phyloP scores from a whole-genome alignment of 305 asterid species.

The Galium porrigens region DNA sequence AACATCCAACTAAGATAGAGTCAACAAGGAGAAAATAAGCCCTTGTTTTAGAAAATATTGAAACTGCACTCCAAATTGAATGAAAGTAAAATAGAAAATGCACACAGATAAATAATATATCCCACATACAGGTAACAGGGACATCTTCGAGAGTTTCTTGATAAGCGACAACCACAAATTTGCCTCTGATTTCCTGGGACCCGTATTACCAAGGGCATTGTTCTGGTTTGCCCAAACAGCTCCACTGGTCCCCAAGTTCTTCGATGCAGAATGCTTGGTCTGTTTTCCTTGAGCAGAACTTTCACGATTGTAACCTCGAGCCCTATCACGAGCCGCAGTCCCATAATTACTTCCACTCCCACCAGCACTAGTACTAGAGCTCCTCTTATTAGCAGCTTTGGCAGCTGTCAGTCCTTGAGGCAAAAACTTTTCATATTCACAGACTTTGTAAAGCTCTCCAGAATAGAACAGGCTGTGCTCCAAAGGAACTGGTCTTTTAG shows the following conservation, averaged over 20 bases:
- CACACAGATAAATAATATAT: not conserved
- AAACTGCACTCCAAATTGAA: not conserved
- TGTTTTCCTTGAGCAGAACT: constrained; percentile 45
- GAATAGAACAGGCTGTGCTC: constrained; percentile 86
- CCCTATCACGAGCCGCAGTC: constrained; percentile 45
- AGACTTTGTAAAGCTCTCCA: constrained; percentile 80
- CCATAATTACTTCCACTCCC: constrained; percentile 42
- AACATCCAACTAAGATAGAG: not conserved
- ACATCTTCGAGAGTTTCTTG: constrained; percentile 62
- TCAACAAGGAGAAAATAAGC: constrained; percentile 1
- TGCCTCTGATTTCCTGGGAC: constrained; percentile 77
- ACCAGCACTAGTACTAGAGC: constrained; percentile 26
- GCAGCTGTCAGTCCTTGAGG: constrained; percentile 81
- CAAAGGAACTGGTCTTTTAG: constrained; percentile 93
- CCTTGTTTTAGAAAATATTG: not conserved
- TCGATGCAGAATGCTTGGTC: constrained; percentile 60
- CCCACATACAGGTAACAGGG: constrained; percentile 69
- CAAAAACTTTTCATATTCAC: constrained; percentile 72
- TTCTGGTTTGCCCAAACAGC: constrained; percentile 41
- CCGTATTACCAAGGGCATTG: constrained; percentile 29
- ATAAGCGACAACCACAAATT: constrained; percentile 70
- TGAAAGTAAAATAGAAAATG: not conserved
- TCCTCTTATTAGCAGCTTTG: constrained; percentile 56
- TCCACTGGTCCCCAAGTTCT: constrained; percentile 36
- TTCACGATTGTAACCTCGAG: constrained; percentile 46